Evolutionary conservation across 352 stramenopile genomes (phyloP), one percentile per base, ranked within the genome.

Genomic region (Globisporangium takayamanum): DNA sequence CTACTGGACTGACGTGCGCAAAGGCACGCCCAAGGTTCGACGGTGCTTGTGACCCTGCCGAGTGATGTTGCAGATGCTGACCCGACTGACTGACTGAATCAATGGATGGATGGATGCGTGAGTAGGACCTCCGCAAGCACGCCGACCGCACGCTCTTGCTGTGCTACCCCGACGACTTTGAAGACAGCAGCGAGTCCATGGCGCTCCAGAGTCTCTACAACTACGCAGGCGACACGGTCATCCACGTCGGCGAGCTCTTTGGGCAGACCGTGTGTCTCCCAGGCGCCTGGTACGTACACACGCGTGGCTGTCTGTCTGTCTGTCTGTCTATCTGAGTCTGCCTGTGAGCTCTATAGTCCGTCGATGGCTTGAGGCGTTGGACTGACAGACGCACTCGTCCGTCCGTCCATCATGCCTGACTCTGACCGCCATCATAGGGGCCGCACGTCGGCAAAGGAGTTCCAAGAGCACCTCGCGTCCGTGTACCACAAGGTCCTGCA

Each of bases 401-500:
- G 22, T 22, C 22, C 22, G 22, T 22, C 22, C 22, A 22, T 22
- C 22, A 22, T 48, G 20, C 7, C 16, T 44, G 39, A 16, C 33
- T 1, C 7, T 39, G 33, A 12, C 7, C 10, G 3, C 15, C 14
- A 26, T n/a, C 42, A 44, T 11, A 89, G 87, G 87, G 94, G 94
- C 39, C 76, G 94, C 50, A 97, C 90, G 15, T 97, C 89, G 12
- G 91, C 87, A 20, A 75, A 89, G 36, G 88, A 97, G 44, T 98
- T 98, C 63, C 92, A 98, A 66, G 80, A 87, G 59, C 77, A 90
- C 57, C 69, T 98, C 26, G 87, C 87, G 18, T 80, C 84, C 15
- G 84, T 97, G 50, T 98, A 95, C 69, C 94, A 98, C 73, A 98
- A 97, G 53, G 76, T 98, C 18, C 63, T 97, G 25, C 92, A 97